Base-by-base conservation (phyloP, 495 filamentous ascomycete species). In the Daldinia bambusicola region DNA sequence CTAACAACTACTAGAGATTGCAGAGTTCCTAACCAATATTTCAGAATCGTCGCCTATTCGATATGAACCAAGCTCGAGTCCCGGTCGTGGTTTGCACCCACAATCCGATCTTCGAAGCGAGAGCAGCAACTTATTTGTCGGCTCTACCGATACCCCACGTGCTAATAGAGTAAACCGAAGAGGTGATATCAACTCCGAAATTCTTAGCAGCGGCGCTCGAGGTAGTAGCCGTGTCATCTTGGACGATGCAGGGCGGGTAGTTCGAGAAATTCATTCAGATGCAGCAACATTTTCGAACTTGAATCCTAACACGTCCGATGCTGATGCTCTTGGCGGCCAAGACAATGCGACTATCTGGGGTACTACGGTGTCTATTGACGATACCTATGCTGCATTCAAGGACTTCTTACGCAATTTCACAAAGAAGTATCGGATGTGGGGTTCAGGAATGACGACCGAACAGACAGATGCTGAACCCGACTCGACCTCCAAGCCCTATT, bases 261-360 rank as follows among this genome's bases (percentile, higher is more conserved):
- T 93, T 9, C 79, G 83, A 37, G 84, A 86, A 53, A 80, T 84
- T 31, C 80, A 81, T 20, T 96, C 93, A 1, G 93, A 97, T 78
- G 90, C 93, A 4, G 84, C 86, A 30, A 94, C 94, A 0, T 98
- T 96, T 78, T 92, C 93, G 0, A 95, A 96, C 75, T 78, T 92
- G 64, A 89, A 97, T 72, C 93, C 93, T 1, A 89, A 88, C 61
- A 98, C 96, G 10, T 97, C 94, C 1, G 95, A 99, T 76, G 94
- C 93, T 0, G 91, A 98, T 75, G 90, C 87, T 1, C 89, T 97
- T 57, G 93, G 92, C 48, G 93, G 94, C 9, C 86, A 84, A 66
- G 92, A 90, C 41, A 90, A 90, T 52, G 86, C 91, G 63, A 89
- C 97, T 41, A 94, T 99, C 64, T 99, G 96, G 96, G 95, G 96